Evolutionary conservation across 208 protist genomes (phyloP).

Genomic region (Leishmania tropica): DNA sequence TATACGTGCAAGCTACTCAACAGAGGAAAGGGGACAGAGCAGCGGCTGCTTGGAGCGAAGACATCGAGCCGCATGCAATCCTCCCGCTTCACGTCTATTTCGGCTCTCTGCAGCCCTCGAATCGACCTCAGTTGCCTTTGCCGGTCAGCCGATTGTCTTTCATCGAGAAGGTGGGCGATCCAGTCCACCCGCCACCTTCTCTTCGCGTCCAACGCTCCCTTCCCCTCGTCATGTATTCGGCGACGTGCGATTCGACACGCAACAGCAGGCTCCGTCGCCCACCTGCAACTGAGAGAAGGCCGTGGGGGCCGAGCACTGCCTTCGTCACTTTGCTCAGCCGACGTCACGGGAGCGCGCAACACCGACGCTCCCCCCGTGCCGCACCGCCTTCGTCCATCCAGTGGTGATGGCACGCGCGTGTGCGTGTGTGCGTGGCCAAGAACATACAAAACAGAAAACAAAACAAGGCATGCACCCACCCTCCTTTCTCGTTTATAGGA

Average conservation of each 20-base stretch:
- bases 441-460: constrained; percentile 22
- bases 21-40: background rate
- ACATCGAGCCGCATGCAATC: background rate
- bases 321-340: background rate
- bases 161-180: background rate
- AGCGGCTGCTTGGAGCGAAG: background rate
- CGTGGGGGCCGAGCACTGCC: background rate
- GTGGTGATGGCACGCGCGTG: background rate
- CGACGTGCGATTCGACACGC: background rate
- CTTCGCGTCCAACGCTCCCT: background rate
- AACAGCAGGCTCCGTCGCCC: background rate
- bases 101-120: background rate
- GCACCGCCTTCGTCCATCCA: background rate
- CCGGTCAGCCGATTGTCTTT: background rate
- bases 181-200: background rate
- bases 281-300: background rate
- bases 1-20: background rate
- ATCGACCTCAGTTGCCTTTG: background rate
- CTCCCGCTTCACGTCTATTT: background rate
- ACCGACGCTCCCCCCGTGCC: background rate
- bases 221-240: background rate
- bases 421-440: background rate
- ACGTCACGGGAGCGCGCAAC: background rate
- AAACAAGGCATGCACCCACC: background rate
- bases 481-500: background rate